A percentile compares a stretch with the other conserved stretches of the same genome.
Evolutionary conservation across 2,329 filamentous ascomycete species (phyloP).

Genomic region (Arthroderma uncinatum): DNA sequence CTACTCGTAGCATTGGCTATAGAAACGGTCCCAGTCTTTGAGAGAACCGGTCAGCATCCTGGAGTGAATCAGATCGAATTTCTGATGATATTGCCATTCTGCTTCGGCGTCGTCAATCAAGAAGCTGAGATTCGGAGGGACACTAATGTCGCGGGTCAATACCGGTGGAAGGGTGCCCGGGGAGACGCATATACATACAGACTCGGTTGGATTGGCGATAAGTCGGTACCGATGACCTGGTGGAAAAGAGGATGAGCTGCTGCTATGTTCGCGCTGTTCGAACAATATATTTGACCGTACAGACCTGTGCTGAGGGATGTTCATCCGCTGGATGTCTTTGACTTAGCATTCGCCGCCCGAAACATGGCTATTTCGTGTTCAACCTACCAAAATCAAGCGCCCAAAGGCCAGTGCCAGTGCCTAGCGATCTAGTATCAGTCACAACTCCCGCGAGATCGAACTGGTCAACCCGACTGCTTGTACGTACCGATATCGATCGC

Average conservation of each 20-base stretch:
- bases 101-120: conserved; percentile 19
- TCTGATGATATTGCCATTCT: conserved; percentile 18
- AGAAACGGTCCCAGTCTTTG: conserved; percentile 14
- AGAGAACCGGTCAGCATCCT: conserved; percentile 13
- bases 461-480: too few species aligned
- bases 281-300: too few species aligned
- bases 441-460: too few species aligned
- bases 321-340: not conserved
- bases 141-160: conserved; percentile 9
- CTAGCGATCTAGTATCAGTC: not conserved
- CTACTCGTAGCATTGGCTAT: not conserved
- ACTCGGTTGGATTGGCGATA: conserved; percentile 11
- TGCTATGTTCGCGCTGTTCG: too few species aligned
- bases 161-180: not conserved
- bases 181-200: not conserved
- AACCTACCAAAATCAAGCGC: conserved; percentile 20
- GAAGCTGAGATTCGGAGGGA: conserved; percentile 19
- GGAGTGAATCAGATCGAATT: conserved; percentile 20
- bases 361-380: not conserved
- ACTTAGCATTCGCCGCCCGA: not conserved
- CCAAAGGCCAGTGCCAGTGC: conserved; percentile 20
- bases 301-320: not conserved
- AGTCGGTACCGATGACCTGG: conserved; percentile 5
- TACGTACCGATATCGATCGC: conserved; percentile 34
- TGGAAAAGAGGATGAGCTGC: not conserved